Evolutionary conservation across 106 monocot species (phyloP).

Genomic region (Vanilla planifolia): DNA sequence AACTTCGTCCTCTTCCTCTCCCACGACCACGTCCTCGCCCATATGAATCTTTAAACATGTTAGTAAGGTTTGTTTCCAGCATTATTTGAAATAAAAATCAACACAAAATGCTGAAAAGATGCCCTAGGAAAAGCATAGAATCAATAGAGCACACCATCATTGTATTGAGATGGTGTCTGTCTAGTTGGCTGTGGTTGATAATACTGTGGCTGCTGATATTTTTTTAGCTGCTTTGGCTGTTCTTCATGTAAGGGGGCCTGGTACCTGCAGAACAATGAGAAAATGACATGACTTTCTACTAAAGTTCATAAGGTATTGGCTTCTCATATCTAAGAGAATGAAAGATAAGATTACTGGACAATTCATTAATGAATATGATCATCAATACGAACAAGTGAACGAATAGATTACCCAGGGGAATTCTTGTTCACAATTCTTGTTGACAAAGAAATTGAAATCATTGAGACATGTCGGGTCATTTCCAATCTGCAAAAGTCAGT

Average conservation of each 20-base stretch:
- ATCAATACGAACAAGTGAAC: not conserved
- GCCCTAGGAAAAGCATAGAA: not conserved
- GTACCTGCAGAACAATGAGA: constrained; percentile 34
- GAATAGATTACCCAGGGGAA: constrained; percentile 66
- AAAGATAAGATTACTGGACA: not conserved
- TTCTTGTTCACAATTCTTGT: constrained; percentile 40
- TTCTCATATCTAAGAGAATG: not conserved
- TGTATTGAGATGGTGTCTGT: constrained; percentile 27
- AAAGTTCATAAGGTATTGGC: constrained; percentile 2
- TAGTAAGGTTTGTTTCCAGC: not conserved
- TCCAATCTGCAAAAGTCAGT: constrained; percentile 61
- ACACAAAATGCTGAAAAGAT: not conserved
- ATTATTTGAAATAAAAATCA: not conserved
- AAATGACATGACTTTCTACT: not conserved
- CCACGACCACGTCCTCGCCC: constrained; percentile 68
- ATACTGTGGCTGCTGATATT: constrained; percentile 31
- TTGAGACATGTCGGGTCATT: constrained; percentile 91
- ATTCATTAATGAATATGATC: not conserved
- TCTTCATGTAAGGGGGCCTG: constrained; percentile 52
- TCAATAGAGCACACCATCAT: constrained; percentile 25
- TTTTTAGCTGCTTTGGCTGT: constrained; percentile 35
- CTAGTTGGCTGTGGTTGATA: constrained; percentile 25
- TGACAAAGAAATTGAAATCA: constrained; percentile 57
- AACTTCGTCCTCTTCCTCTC: constrained; percentile 62
- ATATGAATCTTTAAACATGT: constrained; percentile 47